Evolutionary conservation across 2,329 filamentous ascomycete species (phyloP), one percentile per base, ranked within the genome.

Genomic region (Beauveria sp.): DNA sequence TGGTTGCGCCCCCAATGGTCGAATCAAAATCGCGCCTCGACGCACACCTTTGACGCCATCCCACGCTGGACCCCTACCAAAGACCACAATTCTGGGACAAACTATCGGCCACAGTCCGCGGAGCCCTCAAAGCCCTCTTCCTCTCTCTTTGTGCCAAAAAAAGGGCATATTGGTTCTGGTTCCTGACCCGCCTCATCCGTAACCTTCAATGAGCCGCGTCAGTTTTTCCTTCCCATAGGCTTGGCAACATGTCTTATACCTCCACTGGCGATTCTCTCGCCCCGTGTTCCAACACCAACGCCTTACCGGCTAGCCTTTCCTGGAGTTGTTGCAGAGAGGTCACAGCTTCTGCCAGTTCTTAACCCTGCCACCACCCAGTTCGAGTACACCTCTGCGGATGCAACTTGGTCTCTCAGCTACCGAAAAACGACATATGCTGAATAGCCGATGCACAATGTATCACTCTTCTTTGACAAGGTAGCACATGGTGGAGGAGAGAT

Each of bases 21-120:
- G 59, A 61, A 61, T 57, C 53, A 57, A 38, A 38, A 51, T 45
- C 45, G 24, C 38, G 34, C n/a, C 22, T 45, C 26, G 51, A 38
- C 38, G 46, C 53, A 61, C 59, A 61, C 40, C 34, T 5, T 60
- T 30, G 18, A 40, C 56, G 20, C 26, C 46, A 22, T 51, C 20
- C 55, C 45, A 58, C 20, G 10, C 55, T 20, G 5, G 9, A 26
- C 49, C 26, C 20, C 8, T 28, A 56, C 28, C 42, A n/a, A 51
- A 40, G 38, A 34, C 47, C 38, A 38, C 38, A 45, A 38, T 34
- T 60, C 58, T 60, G 49, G 20, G 28, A 60, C 58, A 42, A 60
- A 53, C 42, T 42, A 53, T 60, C 42, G 58, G 30, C n/a, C 57
- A 49, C 30, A 8, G 57, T 30, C 8, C 45, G 20, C 34, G 14